Conservation (phyloP, 1,284 basidiomycete species). For the Moniliella sp. region DNA sequence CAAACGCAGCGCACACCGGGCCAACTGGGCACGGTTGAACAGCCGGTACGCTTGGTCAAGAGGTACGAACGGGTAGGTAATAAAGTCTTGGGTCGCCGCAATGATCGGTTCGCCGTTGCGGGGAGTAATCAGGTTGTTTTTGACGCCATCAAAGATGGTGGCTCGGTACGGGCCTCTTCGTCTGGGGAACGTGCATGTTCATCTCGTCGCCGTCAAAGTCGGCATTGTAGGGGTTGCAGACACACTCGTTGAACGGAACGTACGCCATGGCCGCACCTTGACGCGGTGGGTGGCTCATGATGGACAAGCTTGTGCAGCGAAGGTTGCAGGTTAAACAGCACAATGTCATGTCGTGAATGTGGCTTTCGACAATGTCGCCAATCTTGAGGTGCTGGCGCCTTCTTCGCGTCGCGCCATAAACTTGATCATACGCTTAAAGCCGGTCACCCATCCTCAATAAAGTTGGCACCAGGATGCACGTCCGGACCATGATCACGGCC, state of each 20-base stretch:
- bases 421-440: slow-evolving; percentile 45
- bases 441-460: slow-evolving; percentile 49
- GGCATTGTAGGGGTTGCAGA: slow-evolving; percentile 95
- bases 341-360: slow-evolving; percentile 85
- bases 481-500: slow-evolving; percentile 70
- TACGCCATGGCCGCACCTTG: slow-evolving; percentile 86
- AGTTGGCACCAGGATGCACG: slow-evolving; percentile 85
- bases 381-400: slow-evolving; percentile 52
- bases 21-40: slow-evolving; percentile 80
- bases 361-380: slow-evolving; percentile 77
- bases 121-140: slow-evolving; percentile 73
- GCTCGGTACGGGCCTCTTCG: slow-evolving; percentile 95
- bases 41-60: slow-evolving; percentile 80
- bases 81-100: slow-evolving; percentile 31
- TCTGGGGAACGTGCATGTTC: slow-evolving; percentile 95
- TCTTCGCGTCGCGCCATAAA: slow-evolving; percentile 19
- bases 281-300: slow-evolving; percentile 97
- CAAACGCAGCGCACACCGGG: slow-evolving; percentile 83
- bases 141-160: slow-evolving; percentile 87
- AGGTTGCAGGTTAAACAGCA: slow-evolving; percentile 94
- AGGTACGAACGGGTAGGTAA: slow-evolving; percentile 60
- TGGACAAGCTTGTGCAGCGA: slow-evolving; percentile 58
- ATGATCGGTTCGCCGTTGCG: slow-evolving; percentile 30
- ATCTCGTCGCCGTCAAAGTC: slow-evolving; percentile 99
- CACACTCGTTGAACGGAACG: slow-evolving; percentile 98